Base-by-base conservation (phyloP, 164 flowering plant genomes). In the Tinospora cordifolia region DNA sequence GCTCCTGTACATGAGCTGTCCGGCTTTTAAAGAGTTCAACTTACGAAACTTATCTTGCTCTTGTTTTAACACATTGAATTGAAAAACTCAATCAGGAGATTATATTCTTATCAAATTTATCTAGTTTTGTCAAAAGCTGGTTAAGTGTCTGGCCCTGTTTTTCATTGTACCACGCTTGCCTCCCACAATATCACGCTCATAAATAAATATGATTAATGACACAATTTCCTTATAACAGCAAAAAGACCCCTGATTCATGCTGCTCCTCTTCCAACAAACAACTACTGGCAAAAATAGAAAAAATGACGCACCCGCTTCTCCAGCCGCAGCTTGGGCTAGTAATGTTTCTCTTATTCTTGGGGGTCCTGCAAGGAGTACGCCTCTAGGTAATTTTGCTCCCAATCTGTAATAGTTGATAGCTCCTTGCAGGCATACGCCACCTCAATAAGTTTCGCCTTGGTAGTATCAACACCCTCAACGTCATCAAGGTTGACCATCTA, bases 181-280 rank as follows among this genome's bases (percentile, higher is more conserved):
- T 70, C 99, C 99, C 68, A 94, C 97, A 39, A 98, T 97, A 81
- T 92, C 99, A 71, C 92, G 94, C 79, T 94, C 99, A 76, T 94
- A 97, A 69, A 94, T 94, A 80, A 94, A 94, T 76, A 94, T 84
- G 70, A 94, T 94, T 11, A 98, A 89, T 2, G 99, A 98, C 47
- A 98, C 76, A 83, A 81, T 77, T 94, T 94, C 73, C 97, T 86
- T 58, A 98, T 98, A 3, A 75, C 83, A 65, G 62, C 86, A 69
- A 92, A 94, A 75, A 94, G 94, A 72, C 92, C 99, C 77, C 99
- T 84, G 26, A 94, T 89, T 22, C 99, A 92, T 65, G 99, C 92
- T 70, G 99, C 99, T 65, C 99, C 99, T 85, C 99, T 85, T 80
- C 99, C 99, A 73, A 94, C 99, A 87, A 92, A 94, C 77, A 94